Conservation (phyloP, 225 moss, liverwort and hornwort species). For the Pleurozium schreberi region DNA sequence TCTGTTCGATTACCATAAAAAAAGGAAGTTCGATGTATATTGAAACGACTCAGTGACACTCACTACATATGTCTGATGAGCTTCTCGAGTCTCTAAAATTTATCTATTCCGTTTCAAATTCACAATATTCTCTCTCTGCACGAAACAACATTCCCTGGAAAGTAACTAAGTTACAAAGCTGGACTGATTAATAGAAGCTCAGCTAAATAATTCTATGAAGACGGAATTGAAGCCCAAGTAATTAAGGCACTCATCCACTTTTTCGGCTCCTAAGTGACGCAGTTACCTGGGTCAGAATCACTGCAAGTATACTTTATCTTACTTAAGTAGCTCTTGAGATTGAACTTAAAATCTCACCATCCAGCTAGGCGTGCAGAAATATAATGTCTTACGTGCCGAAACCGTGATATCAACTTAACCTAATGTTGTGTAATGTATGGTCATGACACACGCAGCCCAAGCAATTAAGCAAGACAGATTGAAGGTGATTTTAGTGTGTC, state of each 20-base stretch:
- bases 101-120: not conserved
- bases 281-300: not conserved
- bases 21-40: not conserved
- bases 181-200: not conserved
- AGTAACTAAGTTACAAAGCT: too few relatives aligned
- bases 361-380: not conserved
- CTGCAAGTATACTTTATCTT: not conserved
- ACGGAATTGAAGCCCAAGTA: not conserved
- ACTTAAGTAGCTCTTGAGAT: not conserved
- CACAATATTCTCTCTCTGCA: not conserved
- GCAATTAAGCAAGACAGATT: too few relatives aligned
- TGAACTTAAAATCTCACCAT: not conserved
- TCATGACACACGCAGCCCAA: not conserved
- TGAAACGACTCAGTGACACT: not conserved
- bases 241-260: not conserved
- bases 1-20: not conserved
- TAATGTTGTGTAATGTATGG: not conserved
- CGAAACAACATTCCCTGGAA: not conserved
- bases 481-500: not conserved
- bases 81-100: not conserved
- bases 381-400: not conserved
- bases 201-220: not conserved
- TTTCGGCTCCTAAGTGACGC: not conserved
- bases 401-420: not conserved
- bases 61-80: not conserved